Conservation (phyloP, 129 eudicot genomes). For the Escallonia herrerae region DNA sequence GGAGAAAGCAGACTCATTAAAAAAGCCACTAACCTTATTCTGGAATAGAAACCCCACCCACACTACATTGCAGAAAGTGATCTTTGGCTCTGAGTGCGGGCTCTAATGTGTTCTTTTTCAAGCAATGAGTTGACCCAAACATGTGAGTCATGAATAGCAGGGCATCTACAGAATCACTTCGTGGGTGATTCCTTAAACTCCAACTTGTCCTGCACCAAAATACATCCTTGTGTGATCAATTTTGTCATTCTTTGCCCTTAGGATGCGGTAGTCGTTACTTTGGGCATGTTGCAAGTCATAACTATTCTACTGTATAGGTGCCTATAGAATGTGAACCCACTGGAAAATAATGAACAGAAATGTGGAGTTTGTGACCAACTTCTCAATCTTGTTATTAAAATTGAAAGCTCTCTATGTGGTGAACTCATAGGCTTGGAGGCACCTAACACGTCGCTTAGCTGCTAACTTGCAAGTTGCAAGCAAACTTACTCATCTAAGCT, state of each 20-base stretch:
- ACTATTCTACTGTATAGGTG: too few species aligned
- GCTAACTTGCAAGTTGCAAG: too few species aligned
- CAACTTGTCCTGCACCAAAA: conserved; percentile 8
- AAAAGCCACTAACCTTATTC: neutral
- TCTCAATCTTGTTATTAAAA: too few species aligned
- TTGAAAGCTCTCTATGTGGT: too few species aligned
- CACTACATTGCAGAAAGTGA: neutral
- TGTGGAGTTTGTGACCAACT: too few species aligned
- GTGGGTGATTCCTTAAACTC: neutral
- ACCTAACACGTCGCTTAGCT: too few species aligned
- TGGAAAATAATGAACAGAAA: too few species aligned
- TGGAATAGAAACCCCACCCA: neutral
- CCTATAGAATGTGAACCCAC: too few species aligned
- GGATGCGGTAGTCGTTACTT: neutral
- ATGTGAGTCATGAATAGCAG: conserved; percentile 4
- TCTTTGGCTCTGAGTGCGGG: conserved; percentile 7
- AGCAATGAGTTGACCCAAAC: conserved; percentile 6
- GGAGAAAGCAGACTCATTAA: neutral
- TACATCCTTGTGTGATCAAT: neutral
- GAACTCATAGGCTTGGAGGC: too few species aligned
- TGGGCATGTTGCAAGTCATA: neutral
- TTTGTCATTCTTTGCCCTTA: neutral
- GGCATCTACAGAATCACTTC: neutral
- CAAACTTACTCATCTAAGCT: too few species aligned
- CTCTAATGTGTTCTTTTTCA: conserved; percentile 8